phyloP scores from a whole-genome alignment of 1,139 yeast species.

The Saccharomyces hybrid region DNA sequence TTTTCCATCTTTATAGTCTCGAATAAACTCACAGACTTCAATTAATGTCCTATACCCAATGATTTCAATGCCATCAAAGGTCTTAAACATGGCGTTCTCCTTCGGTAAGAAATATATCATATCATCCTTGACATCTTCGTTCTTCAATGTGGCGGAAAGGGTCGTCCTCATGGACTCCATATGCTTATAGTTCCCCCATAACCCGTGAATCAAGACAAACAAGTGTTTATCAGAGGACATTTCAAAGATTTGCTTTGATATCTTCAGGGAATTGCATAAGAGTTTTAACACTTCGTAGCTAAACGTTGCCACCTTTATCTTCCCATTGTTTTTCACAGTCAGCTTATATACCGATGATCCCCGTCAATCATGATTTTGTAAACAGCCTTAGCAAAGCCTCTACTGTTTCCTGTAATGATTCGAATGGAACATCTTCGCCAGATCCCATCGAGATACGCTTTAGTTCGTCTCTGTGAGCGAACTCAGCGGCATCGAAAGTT shows the following conservation, averaged over 20 bases:
- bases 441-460: conserved; percentile 6
- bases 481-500: conserved; percentile 28
- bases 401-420: conserved; percentile 23
- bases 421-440: conserved; percentile 18
- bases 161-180: conserved; percentile 52
- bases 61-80: conserved; percentile 75
- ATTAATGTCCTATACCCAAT: conserved; percentile 62
- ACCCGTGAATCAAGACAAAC: conserved; percentile 76
- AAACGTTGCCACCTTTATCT: not conserved
- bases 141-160: conserved; percentile 37
- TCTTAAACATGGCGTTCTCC: conserved; percentile 64
- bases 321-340: not conserved
- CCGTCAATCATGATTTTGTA: conserved; percentile 15
- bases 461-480: conserved; percentile 25
- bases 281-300: not conserved
- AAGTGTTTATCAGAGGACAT: conserved; percentile 43
- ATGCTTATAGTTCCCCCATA: conserved; percentile 81
- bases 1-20: conserved; percentile 35
- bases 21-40: conserved; percentile 49
- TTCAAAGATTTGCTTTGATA: not conserved
- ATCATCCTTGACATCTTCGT: conserved; percentile 33
- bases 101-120: conserved; percentile 56
- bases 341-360: not conserved
- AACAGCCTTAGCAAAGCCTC: conserved; percentile 21
- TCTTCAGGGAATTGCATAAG: not conserved